phyloP scores from a whole-genome alignment of 2,329 filamentous ascomycete genomes.

The Sordariomycetes sp. region DNA sequence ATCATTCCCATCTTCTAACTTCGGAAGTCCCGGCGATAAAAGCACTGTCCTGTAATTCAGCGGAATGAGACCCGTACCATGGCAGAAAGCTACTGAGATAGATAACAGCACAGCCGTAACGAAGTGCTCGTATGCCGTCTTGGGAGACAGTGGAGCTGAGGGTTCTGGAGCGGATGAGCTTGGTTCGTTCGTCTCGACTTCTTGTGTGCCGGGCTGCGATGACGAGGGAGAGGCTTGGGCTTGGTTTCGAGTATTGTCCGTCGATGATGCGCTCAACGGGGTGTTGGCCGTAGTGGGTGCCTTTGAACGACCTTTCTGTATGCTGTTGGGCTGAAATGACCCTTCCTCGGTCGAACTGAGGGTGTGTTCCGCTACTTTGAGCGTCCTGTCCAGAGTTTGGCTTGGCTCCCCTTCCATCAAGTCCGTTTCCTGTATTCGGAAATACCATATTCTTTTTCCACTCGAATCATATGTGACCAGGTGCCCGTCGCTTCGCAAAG shows the following conservation, averaged over 20 bases:
- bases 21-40: conserved; percentile 26
- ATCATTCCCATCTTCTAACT: conserved; percentile 17
- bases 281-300: conserved; percentile 19
- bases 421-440: conserved; percentile 36
- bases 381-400: conserved; percentile 21
- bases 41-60: conserved; percentile 44
- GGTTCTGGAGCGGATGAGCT: conserved; percentile 13
- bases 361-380: conserved; percentile 34
- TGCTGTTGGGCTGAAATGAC: conserved; percentile 35
- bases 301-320: conserved; percentile 33
- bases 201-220: no score
- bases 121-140: conserved; percentile 42
- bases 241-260: conserved; percentile 27
- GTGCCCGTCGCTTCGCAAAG: conserved; percentile 41
- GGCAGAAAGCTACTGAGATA: conserved; percentile 40
- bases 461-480: conserved; percentile 42
- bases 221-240: conserved; percentile 6
- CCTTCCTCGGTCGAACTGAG: conserved; percentile 40
- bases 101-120: conserved; percentile 41
- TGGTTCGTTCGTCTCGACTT: no score
- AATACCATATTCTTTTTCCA: conserved; percentile 45
- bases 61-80: conserved; percentile 36
- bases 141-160: conserved; percentile 11
- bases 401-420: conserved; percentile 8
- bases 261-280: conserved; percentile 36